Evolutionary conservation across 768 basidiomycete genomes (phyloP).

Genomic region (Tylopilus vinaceipallidus): DNA sequence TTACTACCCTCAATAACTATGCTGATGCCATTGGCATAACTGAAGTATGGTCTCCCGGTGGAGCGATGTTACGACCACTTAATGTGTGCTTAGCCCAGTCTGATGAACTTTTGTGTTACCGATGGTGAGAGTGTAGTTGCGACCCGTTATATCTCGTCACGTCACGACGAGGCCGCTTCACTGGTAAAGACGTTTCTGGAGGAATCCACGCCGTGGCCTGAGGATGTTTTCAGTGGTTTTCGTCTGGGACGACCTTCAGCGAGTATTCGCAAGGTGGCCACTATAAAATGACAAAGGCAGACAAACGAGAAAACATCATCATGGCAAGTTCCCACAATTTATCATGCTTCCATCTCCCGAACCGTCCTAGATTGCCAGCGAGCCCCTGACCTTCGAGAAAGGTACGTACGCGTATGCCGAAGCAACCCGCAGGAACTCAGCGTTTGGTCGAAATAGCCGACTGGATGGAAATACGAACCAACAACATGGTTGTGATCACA

Average conservation of each 20-base stretch:
- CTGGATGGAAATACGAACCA: slow-evolving; percentile 99
- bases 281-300: slow-evolving; percentile 93
- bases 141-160: slow-evolving; percentile 92
- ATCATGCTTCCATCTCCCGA: slow-evolving; percentile 9
- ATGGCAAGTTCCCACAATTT: slow-evolving; percentile 47
- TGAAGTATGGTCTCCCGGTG: slow-evolving; percentile 48
- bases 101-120: slow-evolving; percentile 95
- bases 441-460: slow-evolving; percentile 56
- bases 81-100: slow-evolving; percentile 56
- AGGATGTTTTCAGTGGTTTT: slow-evolving; percentile 68
- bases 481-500: slow-evolving; percentile 93
- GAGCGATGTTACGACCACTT: neutral
- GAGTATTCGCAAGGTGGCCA: slow-evolving; percentile 87
- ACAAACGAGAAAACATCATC: slow-evolving; percentile 95
- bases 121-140: slow-evolving; percentile 94
- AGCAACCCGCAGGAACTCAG: neutral
- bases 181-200: slow-evolving; percentile 45
- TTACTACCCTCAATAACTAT: slow-evolving; percentile 72
- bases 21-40: slow-evolving; percentile 69
- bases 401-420: slow-evolving; percentile 40
- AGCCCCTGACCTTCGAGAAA: slow-evolving; percentile 96
- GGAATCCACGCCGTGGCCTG: slow-evolving; percentile 2
- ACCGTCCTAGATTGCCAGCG: slow-evolving; percentile 69
- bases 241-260: slow-evolving; percentile 91
- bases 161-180: slow-evolving; percentile 89